phyloP scores from a whole-genome alignment of 345 rosid genomes.

The Arabidopsis suecica region DNA sequence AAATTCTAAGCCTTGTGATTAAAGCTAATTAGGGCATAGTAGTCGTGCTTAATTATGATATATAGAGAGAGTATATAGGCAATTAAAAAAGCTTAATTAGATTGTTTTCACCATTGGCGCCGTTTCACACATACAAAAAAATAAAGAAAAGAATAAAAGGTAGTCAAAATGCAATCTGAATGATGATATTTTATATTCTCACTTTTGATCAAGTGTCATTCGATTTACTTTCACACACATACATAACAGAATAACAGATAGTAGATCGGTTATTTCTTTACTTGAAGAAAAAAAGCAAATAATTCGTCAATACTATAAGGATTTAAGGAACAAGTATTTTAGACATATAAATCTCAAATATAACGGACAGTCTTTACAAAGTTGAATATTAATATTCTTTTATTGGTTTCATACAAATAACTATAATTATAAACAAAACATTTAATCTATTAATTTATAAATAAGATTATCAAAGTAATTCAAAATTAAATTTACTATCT shows the following conservation, averaged over 20 bases:
- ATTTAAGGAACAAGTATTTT: neutral
- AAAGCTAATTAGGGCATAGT: constrained; percentile 25
- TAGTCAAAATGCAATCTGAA: constrained; percentile 34
- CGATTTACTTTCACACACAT: constrained; percentile 20
- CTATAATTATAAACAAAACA: neutral
- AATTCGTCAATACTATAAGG: neutral
- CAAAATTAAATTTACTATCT: neutral
- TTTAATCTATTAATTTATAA: neutral
- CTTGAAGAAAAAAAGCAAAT: neutral
- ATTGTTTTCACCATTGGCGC: constrained; percentile 5
- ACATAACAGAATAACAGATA: neutral
- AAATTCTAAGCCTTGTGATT: constrained; percentile 33
- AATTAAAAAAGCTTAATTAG: neutral
- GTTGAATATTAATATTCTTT: neutral
- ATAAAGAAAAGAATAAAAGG: neutral
- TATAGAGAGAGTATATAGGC: too few relatives aligned
- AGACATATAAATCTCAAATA: neutral
- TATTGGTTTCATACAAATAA: neutral
- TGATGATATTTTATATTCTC: constrained; percentile 9
- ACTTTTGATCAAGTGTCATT: constrained; percentile 23
- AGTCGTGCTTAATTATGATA: neutral
- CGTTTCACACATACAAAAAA: constrained; percentile 11
- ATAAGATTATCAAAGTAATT: neutral
- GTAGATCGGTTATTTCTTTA: neutral
- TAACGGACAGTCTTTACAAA: neutral